Base-by-base conservation (phyloP, 257 asterid genomes). In the Nicotiana otophora region DNA sequence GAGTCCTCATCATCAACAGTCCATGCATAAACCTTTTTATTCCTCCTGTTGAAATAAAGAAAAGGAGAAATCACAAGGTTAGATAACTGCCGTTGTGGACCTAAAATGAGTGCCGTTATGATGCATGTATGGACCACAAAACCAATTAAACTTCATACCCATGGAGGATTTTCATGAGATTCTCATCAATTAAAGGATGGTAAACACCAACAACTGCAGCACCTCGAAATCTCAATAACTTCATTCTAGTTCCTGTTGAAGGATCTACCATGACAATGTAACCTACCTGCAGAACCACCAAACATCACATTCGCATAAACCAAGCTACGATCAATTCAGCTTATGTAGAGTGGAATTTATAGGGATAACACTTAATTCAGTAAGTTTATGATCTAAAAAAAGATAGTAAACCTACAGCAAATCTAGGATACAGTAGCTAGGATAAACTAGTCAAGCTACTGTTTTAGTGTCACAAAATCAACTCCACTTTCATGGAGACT, bases 141-240 rank as follows among this genome's bases (percentile, higher is more conserved):
- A 57, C 46, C 10, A 31, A 46, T 23, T 48, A 53, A 55, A 66
- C 17, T 77, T 83, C 90, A 19, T 87, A 96, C 99, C 93, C 88
- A 8, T 93, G 99, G 83, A 96, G 90, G 81, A 89, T 87, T 87
- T 88, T 86, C 87, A 92, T 89, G 62, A 96, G 91, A 55, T 91
- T 84, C 83, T 90, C 98, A 80, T 96, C 97, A 77, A 96, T 89
- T 84, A 96, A 82, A 84, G 96, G 97, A 87, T 96, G 96, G 93
- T 94, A 94, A 64, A 93, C 97, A 63, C 97, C 99, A 42, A 96
- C 98, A 64, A 93, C 98, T 67, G 87, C 90, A 33, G 99, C 99
- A 48, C 87, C 90, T 84, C 88, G 87, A 95, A 94, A 92, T 87
- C 99, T 90, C 90, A 96, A 83, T 78, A 92, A 54, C n/a, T 87